phyloP scores from a whole-genome alignment of 441 rosid species.

The Metrosideros polymorpha region DNA sequence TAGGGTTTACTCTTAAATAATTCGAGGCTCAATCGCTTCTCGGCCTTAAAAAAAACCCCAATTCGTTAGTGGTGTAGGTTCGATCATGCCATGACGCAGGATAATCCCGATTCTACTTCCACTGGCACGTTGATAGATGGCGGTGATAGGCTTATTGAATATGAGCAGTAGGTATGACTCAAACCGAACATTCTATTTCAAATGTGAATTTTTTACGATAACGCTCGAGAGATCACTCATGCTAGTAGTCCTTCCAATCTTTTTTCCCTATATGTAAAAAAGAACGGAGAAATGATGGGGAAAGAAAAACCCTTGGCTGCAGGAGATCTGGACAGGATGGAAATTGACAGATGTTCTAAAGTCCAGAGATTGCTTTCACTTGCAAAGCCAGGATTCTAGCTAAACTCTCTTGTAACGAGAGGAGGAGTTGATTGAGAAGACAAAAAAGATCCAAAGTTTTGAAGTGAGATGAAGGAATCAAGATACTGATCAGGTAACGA shows the following conservation, averaged over 20 bases:
- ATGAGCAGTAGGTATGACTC: fast-evolving
- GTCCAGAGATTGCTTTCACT: not conserved
- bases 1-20: not conserved
- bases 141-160: fast-evolving
- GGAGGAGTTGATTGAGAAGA: too few species aligned
- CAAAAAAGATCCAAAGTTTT: too few species aligned
- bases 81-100: not conserved
- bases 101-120: not conserved
- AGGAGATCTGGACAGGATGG: not conserved
- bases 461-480: too few species aligned
- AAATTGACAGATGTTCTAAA: not conserved
- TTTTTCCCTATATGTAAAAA: too few species aligned
- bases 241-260: too few species aligned
- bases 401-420: not conserved
- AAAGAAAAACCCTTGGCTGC: not conserved
- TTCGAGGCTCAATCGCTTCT: fast-evolving
- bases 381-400: not conserved
- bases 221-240: too few species aligned
- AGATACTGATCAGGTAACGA: fast-evolving
- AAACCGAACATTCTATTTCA: not conserved
- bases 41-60: fast-evolving
- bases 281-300: not conserved
- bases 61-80: not conserved
- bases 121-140: fast-evolving
- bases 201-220: too few species aligned